phyloP scores from a whole-genome alignment of 208 protist genomes.

The Leishmania tarentolae region DNA sequence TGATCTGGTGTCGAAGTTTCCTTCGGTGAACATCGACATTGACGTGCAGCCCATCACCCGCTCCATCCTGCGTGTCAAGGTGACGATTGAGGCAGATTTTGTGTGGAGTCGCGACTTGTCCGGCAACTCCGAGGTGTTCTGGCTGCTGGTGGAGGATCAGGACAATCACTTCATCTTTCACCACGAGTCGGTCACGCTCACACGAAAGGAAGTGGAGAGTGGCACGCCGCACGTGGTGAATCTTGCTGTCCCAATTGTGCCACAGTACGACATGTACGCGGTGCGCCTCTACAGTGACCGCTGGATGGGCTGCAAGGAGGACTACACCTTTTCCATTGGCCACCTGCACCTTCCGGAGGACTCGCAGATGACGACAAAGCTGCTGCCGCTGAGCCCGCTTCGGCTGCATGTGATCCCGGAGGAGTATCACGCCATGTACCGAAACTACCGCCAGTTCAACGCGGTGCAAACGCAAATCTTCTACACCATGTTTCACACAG shows the following conservation, averaged over 20 bases:
- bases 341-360: constrained; percentile 96
- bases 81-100: constrained; percentile 93
- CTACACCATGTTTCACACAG: constrained; percentile 98
- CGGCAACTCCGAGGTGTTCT: constrained; percentile 93
- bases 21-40: constrained; percentile 85
- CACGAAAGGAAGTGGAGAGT: constrained; percentile 83
- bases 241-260: constrained; percentile 96
- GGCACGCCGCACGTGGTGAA: constrained; percentile 86
- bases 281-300: constrained; percentile 95
- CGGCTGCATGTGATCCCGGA: constrained; percentile 89
- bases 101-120: constrained; percentile 94
- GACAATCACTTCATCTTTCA: constrained; percentile 96
- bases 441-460: constrained; percentile 98
- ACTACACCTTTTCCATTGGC: constrained; percentile 93
- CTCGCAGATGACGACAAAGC: constrained; percentile 93
- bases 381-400: constrained; percentile 96
- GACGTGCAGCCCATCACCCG: constrained; percentile 98
- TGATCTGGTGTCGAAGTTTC: constrained; percentile 88
- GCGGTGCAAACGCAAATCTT: constrained; percentile 99
- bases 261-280: constrained; percentile 97
- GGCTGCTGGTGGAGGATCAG: constrained; percentile 97
- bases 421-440: constrained; percentile 86
- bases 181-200: constrained; percentile 81
- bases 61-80: constrained; percentile 94
- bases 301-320: constrained; percentile 93